Evolutionary conservation across 257 asterid species (phyloP), one percentile per base, ranked within the genome.

Genomic region (Fraxinus excelsior): DNA sequence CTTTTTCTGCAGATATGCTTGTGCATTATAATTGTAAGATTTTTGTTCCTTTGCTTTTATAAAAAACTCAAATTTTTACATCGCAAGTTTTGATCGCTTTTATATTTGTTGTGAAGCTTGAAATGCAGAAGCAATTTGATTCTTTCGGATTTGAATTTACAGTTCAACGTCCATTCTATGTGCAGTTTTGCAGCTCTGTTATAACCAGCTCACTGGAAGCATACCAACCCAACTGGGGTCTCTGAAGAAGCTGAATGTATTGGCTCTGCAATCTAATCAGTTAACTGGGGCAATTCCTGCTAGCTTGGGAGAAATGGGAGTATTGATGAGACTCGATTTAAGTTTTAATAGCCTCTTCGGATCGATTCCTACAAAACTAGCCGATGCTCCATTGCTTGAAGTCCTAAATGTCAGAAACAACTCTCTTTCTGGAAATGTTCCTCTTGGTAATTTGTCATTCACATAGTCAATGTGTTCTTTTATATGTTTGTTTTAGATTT

Each of bases 271-370:
- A 67, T 88, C 87, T 9, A 94, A 94, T 82, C 87, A 62, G 76
- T 82, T 94, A 34, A 88, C 90, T 18, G 99, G 99, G 40, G 97
- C 99, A 26, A 90, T 94, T 85, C 97, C 99, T 16, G 99, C 99
- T 53, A 89, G 96, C 81, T 90, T 94, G 74, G 97, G 99, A n/a
- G 83, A 87, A 58, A 85, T 92, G 85, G 83, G 81, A 56, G 81
- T 78, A 35, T 77, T 94, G 71, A 91, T 81, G 81, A 89, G 97
- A 86, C 81, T 92, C 34, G 96, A 94, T 86, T 81, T 94, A 80
- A 89, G 97, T 76, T 91, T 85, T 73, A 94, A 94, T 82, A 76
- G 65, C 42, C 90, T 94, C 37, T 94, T 92, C 25, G 97, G 99
- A 56, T 89, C 99, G 1, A 94, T 94, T 76, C 99, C 99, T 0